Conservation (phyloP, 1,284 basidiomycete species). For the Stereum hirsutum region DNA sequence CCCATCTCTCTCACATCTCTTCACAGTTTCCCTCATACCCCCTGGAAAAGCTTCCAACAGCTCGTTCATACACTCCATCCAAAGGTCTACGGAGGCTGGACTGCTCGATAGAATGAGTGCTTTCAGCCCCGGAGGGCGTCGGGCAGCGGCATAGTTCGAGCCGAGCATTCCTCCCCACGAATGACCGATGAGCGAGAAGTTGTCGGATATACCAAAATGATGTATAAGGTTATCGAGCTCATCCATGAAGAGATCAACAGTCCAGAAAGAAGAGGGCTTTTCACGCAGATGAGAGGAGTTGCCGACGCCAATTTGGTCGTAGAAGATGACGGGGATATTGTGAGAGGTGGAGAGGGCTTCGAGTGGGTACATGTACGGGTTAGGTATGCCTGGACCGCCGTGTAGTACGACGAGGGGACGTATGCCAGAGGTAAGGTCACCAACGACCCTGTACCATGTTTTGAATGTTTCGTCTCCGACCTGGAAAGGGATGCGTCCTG, state of each 20-base stretch:
- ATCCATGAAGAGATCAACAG: slow-evolving; percentile 35
- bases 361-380: slow-evolving; percentile 33
- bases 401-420: slow-evolving; percentile 30
- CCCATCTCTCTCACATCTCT: slow-evolving; percentile 36
- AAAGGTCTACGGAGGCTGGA: slow-evolving; percentile 19
- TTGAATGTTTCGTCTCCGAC: background rate
- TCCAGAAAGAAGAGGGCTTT: slow-evolving; percentile 32
- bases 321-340: slow-evolving; percentile 31
- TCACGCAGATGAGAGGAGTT: slow-evolving; percentile 31
- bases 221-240: slow-evolving; percentile 36
- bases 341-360: slow-evolving; percentile 18
- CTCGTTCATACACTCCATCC: slow-evolving; percentile 2
- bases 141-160: slow-evolving; percentile 17
- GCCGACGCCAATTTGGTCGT: slow-evolving; percentile 42
- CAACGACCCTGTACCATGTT: slow-evolving; percentile 15
- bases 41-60: slow-evolving; percentile 25
- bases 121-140: slow-evolving; percentile 27
- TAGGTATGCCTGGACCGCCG: slow-evolving; percentile 33
- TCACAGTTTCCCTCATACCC: slow-evolving; percentile 31
- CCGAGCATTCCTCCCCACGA: slow-evolving; percentile 47
- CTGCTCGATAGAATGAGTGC: slow-evolving; percentile 28
- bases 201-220: slow-evolving; percentile 25
- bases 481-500: slow-evolving; percentile 1
- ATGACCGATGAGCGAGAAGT: slow-evolving; percentile 36
- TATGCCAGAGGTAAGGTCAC: slow-evolving; percentile 18